phyloP scores from a whole-genome alignment of 2,329 filamentous ascomycete species.

The Simplicillium aogashimaense region DNA sequence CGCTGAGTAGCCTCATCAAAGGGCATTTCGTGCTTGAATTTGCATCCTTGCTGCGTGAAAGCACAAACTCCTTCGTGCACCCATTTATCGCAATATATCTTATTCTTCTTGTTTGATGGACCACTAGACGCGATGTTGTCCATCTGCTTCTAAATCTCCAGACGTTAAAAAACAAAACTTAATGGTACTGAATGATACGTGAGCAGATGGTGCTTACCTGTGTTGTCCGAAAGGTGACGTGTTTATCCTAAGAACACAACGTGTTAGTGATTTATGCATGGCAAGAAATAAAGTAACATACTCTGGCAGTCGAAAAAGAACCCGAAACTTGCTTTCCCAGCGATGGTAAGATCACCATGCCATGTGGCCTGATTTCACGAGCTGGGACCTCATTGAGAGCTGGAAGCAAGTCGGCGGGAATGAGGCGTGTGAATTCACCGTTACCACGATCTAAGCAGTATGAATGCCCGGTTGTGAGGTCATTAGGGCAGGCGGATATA shows the following conservation, averaged over 20 bases:
- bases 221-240: no score
- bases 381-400: slow-evolving; percentile 31
- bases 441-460: slow-evolving; percentile 46
- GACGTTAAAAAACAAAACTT: no score
- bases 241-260: no score
- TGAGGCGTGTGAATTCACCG: slow-evolving; percentile 41
- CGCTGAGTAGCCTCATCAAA: slow-evolving; percentile 53
- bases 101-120: slow-evolving; percentile 37
- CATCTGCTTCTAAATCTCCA: slow-evolving; percentile 18
- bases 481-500: not conserved
- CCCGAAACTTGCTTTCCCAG: no score
- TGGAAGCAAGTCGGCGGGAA: slow-evolving; percentile 45
- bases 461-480: slow-evolving; percentile 18
- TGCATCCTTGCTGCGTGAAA: slow-evolving; percentile 77
- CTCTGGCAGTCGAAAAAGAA: no score
- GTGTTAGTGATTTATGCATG: no score
- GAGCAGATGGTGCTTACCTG: no score
- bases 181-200: no score
- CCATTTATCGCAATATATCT: slow-evolving; percentile 85
- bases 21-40: slow-evolving; percentile 88
- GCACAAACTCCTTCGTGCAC: slow-evolving; percentile 77
- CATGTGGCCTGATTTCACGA: slow-evolving; percentile 23
- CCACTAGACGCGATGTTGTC: slow-evolving; percentile 20
- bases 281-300: no score
- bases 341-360: slow-evolving; percentile 36